These are phyloP conservation scores for Leccinum rimulosum DNA, from an alignment of 768 basidiomycete species.

Conservation along the genomic window DNA sequence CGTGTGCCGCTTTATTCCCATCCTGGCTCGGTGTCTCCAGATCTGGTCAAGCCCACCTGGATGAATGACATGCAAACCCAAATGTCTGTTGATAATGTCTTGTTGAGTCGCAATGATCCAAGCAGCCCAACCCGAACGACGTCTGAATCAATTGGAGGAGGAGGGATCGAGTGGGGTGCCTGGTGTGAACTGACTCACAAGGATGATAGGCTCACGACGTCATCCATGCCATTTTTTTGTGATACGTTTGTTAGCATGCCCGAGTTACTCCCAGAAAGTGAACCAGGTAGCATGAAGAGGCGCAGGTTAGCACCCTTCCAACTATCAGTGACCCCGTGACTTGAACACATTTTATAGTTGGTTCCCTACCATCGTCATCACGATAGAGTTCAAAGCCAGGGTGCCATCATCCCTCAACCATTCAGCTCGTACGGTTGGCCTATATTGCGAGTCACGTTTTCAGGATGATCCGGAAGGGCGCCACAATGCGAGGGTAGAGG, in stretches of 20 bases:
- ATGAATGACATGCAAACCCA: constrained; percentile 34
- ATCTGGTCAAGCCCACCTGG: constrained; percentile 31
- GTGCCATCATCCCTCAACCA: constrained; percentile 45
- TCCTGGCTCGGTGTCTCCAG: constrained; percentile 39
- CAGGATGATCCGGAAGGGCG: constrained; percentile 51
- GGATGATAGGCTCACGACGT: constrained; percentile 45
- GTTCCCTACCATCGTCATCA: constrained; percentile 61
- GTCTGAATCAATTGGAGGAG: constrained; percentile 45
- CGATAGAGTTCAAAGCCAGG: constrained; percentile 62
- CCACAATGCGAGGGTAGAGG: constrained; percentile 58
- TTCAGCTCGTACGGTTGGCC: constrained; percentile 52
- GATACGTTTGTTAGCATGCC: constrained; percentile 52
- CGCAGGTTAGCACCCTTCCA: constrained; percentile 13
- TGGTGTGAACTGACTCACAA: constrained; percentile 47
- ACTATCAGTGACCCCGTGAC: not conserved
- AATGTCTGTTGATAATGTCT: constrained; percentile 41
- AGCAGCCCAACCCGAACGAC: constrained; percentile 38
- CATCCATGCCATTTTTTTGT: constrained; percentile 54
- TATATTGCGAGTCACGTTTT: constrained; percentile 54
- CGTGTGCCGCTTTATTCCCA: constrained; percentile 56
- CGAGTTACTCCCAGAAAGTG: constrained; percentile 44
- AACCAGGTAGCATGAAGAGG: constrained; percentile 31
- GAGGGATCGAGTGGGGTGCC: constrained; percentile 55
- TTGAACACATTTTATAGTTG: constrained; percentile 39
- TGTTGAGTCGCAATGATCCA: constrained; percentile 39